Base-by-base conservation (phyloP, 1,284 basidiomycete species). In the Moniliophthora roreri region DNA sequence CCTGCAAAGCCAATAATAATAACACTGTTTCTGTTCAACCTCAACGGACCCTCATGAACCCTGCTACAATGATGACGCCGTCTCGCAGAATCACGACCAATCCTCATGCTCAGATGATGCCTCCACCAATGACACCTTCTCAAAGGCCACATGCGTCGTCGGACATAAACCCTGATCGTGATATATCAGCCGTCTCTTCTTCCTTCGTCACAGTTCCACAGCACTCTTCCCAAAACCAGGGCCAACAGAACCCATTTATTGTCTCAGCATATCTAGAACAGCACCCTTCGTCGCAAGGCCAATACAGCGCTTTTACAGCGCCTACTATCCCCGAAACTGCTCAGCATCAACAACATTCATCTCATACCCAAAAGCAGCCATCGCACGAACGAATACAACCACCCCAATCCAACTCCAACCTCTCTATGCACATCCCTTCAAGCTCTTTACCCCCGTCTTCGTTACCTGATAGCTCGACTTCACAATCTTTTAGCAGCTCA, bases 1-100 rank as follows among this genome's bases (percentile, higher is more conserved):
- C 87, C 1, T 91, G 88, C 72, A 89, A 81, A 67, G 68, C 74
- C 40, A 84, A 75, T 52, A 65, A 70, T n/a, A 52, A 54, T 18
- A 42, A 53, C 45, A 51, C 53, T 28, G 32, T 50, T 34, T 35
- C 45, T 20, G 46, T 53, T 59, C 32, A 44, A 16, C 53, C 32
- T 23, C 39, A 11, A 24, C 38, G 39, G 40, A 45, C 10, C 15
- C 16, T 40, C 2, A 34, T 48, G 36, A 42, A 38, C 26, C 16
- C 34, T 9, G 6, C 23, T 15, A 20, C 40, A 23, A 20, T 49
- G 2, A 18, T 32, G 13, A 44, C 48, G 3, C 42, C 46, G 40
- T 39, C 46, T 49, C 50, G 37, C 18, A 20, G 34, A 18, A 18
- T 18, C 36, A 28, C 23, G 10, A 8, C 20, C 48, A 9, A 11